Evolutionary conservation across 768 basidiomycete species (phyloP), one percentile per base, ranked within the genome.

Genomic region (Macrolepiota dolichaula): DNA sequence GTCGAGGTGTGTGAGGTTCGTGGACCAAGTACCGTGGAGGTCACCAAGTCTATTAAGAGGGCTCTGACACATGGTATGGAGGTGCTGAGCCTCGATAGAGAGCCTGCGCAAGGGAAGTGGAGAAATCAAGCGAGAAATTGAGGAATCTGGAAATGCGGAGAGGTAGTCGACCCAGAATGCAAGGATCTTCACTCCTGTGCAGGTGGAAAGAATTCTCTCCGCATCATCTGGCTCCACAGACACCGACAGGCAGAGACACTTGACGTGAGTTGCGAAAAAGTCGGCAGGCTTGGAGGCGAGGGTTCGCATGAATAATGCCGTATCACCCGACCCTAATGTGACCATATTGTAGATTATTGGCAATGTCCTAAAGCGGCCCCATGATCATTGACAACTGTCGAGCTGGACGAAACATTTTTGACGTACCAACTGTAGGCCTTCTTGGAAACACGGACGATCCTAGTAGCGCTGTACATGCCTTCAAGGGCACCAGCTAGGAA

Each of bases 331-430:
- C 29, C 73, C 73, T 19, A 79, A 67, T 3, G 75, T 69, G 9
- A 79, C 73, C 64, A 75, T 73, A 38, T 72, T 66, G 66, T 79
- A 80, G 35, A 79, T 72, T 15, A 67, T 58, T 46, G 78, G 78
- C 50, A 73, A 71, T 36, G 78, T 68, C 77, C 79, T 80, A 62
- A 36, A 29, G 46, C 11, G 22, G 55, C 27, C 42, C 54, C 35
- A 32, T 44, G 42, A 55, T 51, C 24, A 50, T 47, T 54, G 42
- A 63, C 53, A 44, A n/a, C 51, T 11, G 24, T 19, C 24, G 17
- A 27, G 19, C 25, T 57, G 27, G 29, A 46, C 24, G 51, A 32
- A 42, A 51, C 51, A n/a, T 47, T 25, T 63, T 49, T 32, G 29
- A 60, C 60, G 61, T 60, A 78, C 78, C 77, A 78, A 58, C 57